Evolutionary conservation across 129 eudicot species (phyloP).

Genomic region (Lactuca saligna): DNA sequence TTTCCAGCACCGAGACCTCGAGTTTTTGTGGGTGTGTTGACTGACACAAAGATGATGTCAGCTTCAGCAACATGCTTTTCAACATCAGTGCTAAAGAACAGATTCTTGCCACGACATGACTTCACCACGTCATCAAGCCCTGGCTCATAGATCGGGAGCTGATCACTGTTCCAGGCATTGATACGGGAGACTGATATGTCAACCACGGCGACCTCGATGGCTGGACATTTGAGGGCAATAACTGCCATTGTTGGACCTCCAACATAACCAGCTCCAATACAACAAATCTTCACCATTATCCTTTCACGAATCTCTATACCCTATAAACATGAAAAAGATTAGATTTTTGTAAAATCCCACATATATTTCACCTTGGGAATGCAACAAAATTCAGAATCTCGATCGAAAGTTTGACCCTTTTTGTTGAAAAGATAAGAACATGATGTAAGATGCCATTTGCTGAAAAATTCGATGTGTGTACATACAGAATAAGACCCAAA

Average conservation of each 20-base stretch:
- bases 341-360: conserved; percentile 10
- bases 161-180: conserved; percentile 75
- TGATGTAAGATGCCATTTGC: conserved; percentile 4
- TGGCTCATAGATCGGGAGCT: conserved; percentile 72
- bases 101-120: conserved; percentile 74
- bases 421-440: conserved; percentile 3
- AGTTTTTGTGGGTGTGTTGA: conserved; percentile 77
- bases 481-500: conserved; percentile 10
- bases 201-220: conserved; percentile 59
- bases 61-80: conserved; percentile 71
- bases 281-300: conserved; percentile 78
- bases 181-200: conserved; percentile 72
- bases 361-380: conserved; percentile 9
- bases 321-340: conserved; percentile 11
- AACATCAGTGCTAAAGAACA: conserved; percentile 68
- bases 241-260: conserved; percentile 88
- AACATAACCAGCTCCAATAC: conserved; percentile 82
- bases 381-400: conserved; percentile 34
- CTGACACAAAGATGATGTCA: conserved; percentile 77
- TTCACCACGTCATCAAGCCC: conserved; percentile 77
- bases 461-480: background rate
- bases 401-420: background rate
- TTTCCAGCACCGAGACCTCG: conserved; percentile 83
- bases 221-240: conserved; percentile 71
- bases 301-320: background rate